Base-by-base conservation (phyloP, 2,329 filamentous ascomycete genomes). In the Fusarium napiforme region DNA sequence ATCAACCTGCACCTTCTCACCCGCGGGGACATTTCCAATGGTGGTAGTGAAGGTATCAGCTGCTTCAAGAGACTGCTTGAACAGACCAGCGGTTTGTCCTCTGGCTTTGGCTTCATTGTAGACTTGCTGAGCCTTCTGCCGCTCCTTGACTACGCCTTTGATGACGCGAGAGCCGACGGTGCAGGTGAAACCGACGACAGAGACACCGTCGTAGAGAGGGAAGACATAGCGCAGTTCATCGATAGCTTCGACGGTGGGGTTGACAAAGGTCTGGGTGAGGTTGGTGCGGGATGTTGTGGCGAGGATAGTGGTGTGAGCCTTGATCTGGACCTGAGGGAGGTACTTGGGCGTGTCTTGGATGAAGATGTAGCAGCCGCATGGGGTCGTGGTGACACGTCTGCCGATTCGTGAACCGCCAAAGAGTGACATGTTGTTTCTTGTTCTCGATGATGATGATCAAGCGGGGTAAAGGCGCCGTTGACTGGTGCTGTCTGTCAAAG, bases 201-300 rank as follows among this genome's bases (percentile, higher is more conserved):
- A 91, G 21, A 93, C 90, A 15, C 92, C 92, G 77, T 93, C 91
- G 71, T 92, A 93, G 0, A 95, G 84, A 0, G 93, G 93, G 70
- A 95, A 94, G 0, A 87, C 86, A 78, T 95, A 95, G 19, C 85
- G 84, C 21, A 90, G 86, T 77, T 93, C 81, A 15, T 80, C 71
- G 19, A 82, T 71, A 2, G 70, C 9, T 1, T 49, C 37, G 1
- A 69, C 46, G 4, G 85, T 84, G 1, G 89, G 86, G 71, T 93
- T 93, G 74, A 85, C 79, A 73, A 93, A 94, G 1, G 83, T 90
- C 79, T 93, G 86, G 0, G 81, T 86, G 46, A 88, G 81, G 2
- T 80, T 81, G 15, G 85, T 87, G 34, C 84, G 81, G 4, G 85
- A 85, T 21, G 82, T 87, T 4, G 86, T 87, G 5, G 89, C 85